phyloP scores from a whole-genome alignment of 129 eudicot genomes.

The Sambucus nigra region DNA sequence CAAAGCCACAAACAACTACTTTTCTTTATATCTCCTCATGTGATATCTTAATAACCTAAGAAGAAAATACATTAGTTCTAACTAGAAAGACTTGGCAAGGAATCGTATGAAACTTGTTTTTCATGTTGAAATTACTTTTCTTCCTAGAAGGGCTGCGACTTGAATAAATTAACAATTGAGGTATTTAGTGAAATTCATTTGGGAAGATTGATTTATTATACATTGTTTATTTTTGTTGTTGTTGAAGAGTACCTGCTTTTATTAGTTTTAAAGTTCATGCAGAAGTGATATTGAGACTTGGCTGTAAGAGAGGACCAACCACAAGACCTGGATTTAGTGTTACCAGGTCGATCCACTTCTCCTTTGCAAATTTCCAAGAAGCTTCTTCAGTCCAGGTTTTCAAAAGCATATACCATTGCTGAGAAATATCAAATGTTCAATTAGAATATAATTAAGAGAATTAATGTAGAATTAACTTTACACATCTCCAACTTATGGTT shows the following conservation, averaged over 20 bases:
- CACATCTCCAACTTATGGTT: too few species aligned
- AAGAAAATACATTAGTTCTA: too few species aligned
- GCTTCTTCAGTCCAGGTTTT: constrained; percentile 52
- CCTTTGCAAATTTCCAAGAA: constrained; percentile 37
- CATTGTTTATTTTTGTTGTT: background rate
- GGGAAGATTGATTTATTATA: background rate
- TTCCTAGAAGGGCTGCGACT: background rate
- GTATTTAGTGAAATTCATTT: background rate
- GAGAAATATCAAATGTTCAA: background rate
- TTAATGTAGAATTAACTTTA: too few species aligned
- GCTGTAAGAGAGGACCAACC: constrained; percentile 49
- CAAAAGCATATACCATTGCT: constrained; percentile 42
- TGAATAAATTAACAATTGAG: too few species aligned
- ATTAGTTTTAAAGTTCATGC: constrained; percentile 22
- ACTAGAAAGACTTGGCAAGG: background rate
- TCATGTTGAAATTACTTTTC: too few species aligned
- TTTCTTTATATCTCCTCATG: too few species aligned
- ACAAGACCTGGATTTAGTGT: constrained; percentile 36
- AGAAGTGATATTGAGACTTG: constrained; percentile 25
- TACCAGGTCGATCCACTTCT: constrained; percentile 39
- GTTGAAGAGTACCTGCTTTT: constrained; percentile 15
- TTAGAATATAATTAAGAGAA: background rate
- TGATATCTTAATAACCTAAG: too few species aligned
- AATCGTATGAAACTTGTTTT: background rate
- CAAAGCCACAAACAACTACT: too few species aligned